Base-by-base conservation (phyloP, 1,284 basidiomycete genomes). In the Neonothopanus nambi region DNA sequence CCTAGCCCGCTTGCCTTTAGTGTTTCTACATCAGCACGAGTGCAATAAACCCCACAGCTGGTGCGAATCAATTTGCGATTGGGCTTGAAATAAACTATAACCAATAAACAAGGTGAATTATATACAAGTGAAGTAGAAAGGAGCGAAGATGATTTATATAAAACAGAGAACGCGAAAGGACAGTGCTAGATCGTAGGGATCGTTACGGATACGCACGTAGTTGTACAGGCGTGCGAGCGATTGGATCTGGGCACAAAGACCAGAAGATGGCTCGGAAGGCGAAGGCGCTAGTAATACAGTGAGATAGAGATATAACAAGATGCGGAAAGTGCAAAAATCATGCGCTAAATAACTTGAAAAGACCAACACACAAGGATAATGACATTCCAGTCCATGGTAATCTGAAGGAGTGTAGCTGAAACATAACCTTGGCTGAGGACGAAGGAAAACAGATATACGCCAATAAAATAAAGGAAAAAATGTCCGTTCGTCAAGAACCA, bases 361-460 rank as follows among this genome's bases (percentile, higher is more conserved):
- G 11, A 36, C 36, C 33, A 44, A 43, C 26, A 43, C 33, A 39
- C 42, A 43, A 28, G 35, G 30, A 9, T 17, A 28, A 43, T 39
- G 36, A 21, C 24, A 26, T 49, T 48, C 53, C 36, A 50, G 42
- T 36, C 41, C 39, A 45, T 30, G 18, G 48, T 48, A n/a, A 45
- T 41, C 23, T 30, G 15, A 50, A 55, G n/a, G 54, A 55, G 38
- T 41, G 54, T 47, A 44, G 54, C 48, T 55, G 54, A 33, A 33
- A 33, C n/a, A n/a, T n/a, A n/a, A n/a, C n/a, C 47, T 48, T 26
- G 40, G 17, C 30, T 42, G 28, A 35, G 28, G 13, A 11, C 20
- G 9, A n/a, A 8, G 38, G 35, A 33, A n/a, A 51, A 26, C 4
- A 17, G 9, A 24, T 37, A 20, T 41, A 8, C 23, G 20, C n/a